These are phyloP conservation scores for Trifolium repens DNA, from an alignment of 306 rosid species.

Conservation along the genomic window DNA sequence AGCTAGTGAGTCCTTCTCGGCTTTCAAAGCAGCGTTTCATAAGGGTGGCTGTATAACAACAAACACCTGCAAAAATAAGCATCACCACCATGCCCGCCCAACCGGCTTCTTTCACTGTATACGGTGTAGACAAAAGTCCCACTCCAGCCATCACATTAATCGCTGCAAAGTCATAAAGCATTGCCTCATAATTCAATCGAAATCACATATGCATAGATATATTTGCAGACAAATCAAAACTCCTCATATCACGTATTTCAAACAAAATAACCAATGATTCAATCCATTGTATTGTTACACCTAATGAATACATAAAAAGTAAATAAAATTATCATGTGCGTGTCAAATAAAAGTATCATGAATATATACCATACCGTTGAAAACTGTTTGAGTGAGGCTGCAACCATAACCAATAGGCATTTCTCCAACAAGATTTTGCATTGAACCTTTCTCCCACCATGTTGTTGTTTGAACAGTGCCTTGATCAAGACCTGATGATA, in stretches of 20 bases:
- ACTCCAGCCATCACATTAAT: conserved; percentile 81
- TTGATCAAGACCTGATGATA: conserved; percentile 51
- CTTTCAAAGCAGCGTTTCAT: conserved; percentile 76
- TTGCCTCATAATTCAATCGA: neutral
- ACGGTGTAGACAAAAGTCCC: conserved; percentile 79
- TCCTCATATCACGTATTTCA: neutral
- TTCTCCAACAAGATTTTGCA: conserved; percentile 57
- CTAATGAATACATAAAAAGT: too few species aligned
- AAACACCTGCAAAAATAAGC: conserved; percentile 63
- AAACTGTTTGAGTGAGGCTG: conserved; percentile 79
- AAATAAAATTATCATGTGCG: too few species aligned
- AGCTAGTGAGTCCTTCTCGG: conserved; percentile 63
- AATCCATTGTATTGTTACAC: too few species aligned
- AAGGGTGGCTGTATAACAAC: conserved; percentile 79
- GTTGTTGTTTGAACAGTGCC: conserved; percentile 9
- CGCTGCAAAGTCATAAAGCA: conserved; percentile 50
- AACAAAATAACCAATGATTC: neutral
- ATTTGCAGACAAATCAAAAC: conserved; percentile 13
- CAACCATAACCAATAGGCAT: conserved; percentile 68
- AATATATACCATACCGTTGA: conserved; percentile 55
- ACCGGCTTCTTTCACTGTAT: conserved; percentile 72
- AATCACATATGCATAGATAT: neutral
- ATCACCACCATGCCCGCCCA: conserved; percentile 73
- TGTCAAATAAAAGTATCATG: too few species aligned
- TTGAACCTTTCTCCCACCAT: conserved; percentile 47